phyloP scores from a whole-genome alignment of 495 filamentous ascomycete genomes.

The Rusavskia elegans region DNA sequence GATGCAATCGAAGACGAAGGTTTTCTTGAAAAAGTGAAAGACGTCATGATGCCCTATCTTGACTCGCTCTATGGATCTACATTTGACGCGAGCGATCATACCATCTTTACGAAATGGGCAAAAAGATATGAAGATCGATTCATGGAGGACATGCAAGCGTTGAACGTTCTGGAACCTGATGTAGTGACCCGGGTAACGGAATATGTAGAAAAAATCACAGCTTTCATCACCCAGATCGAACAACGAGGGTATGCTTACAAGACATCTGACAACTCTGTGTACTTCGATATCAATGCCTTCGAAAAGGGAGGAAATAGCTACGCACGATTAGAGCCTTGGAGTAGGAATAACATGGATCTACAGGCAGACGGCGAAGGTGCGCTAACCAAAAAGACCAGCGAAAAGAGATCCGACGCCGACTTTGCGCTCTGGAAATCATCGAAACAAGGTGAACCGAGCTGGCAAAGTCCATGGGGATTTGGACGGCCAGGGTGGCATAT shows the following conservation, averaged over 20 bases:
- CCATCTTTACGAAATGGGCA: slow-evolving; percentile 67
- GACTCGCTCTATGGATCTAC: slow-evolving; percentile 60
- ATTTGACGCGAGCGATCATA: slow-evolving; percentile 59
- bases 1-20: slow-evolving; percentile 31
- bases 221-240: slow-evolving; percentile 62
- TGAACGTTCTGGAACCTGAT: slow-evolving; percentile 78
- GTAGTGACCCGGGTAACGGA: slow-evolving; percentile 77
- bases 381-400: slow-evolving; percentile 46
- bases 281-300: slow-evolving; percentile 84
- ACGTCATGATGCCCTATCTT: slow-evolving; percentile 73
- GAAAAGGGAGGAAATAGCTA: slow-evolving; percentile 73
- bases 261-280: slow-evolving; percentile 72
- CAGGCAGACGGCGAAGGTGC: slow-evolving; percentile 85
- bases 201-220: slow-evolving; percentile 69
- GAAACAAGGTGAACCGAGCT: slow-evolving; percentile 82
- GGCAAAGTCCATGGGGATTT: slow-evolving; percentile 72
- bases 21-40: slow-evolving; percentile 31
- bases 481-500: slow-evolving; percentile 96
- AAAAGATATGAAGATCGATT: slow-evolving; percentile 71
- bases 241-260: slow-evolving; percentile 74
- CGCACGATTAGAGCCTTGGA: slow-evolving; percentile 76
- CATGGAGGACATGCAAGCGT: slow-evolving; percentile 62
- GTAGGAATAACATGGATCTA: slow-evolving; percentile 62
- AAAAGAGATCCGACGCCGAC: slow-evolving; percentile 59
- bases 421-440: slow-evolving; percentile 94